These are phyloP conservation scores for Eustoma russellianum DNA, from an alignment of 257 asterid genomes.

Conservation along the genomic window DNA sequence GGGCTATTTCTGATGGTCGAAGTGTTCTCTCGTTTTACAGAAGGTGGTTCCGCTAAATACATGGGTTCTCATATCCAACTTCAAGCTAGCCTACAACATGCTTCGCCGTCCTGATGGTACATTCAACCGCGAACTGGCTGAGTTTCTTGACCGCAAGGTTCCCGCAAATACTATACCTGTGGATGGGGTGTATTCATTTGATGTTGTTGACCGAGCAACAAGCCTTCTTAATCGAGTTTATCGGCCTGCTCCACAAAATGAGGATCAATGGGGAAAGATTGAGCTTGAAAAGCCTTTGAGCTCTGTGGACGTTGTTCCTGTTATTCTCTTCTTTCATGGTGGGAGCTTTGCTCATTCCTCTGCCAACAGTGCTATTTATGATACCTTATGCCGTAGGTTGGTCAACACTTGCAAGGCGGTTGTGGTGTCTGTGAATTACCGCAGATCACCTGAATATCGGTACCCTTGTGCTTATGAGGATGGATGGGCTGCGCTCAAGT, in stretches of 20 bases:
- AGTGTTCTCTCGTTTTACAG: constrained; percentile 23
- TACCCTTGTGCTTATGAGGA: constrained; percentile 81
- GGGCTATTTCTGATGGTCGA: no score
- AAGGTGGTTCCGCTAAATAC: constrained; percentile 79
- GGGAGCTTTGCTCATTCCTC: constrained; percentile 92
- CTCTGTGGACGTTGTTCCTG: constrained; percentile 45
- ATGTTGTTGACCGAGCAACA: constrained; percentile 60
- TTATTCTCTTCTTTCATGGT: constrained; percentile 72
- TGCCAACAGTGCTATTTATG: constrained; percentile 77
- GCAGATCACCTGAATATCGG: constrained; percentile 68
- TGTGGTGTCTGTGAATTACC: constrained; percentile 72
- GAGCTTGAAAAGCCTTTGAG: constrained; percentile 62
- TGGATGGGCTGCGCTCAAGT: constrained; percentile 71
- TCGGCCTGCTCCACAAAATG: constrained; percentile 24
- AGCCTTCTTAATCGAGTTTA: constrained; percentile 62
- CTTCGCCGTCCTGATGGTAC: constrained; percentile 85
- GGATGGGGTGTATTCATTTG: constrained; percentile 66
- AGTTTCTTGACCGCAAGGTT: constrained; percentile 72
- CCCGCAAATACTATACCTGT: constrained; percentile 61
- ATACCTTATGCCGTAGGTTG: constrained; percentile 72
- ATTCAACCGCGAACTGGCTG: constrained; percentile 64
- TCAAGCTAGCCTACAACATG: constrained; percentile 77
- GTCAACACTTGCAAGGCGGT: constrained; percentile 53
- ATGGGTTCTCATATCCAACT: constrained; percentile 75
- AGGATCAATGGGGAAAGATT: constrained; percentile 23